Evolutionary conservation across 306 rosid species (phyloP), one percentile per base, ranked within the genome.

Genomic region (Castanea mollissima): DNA sequence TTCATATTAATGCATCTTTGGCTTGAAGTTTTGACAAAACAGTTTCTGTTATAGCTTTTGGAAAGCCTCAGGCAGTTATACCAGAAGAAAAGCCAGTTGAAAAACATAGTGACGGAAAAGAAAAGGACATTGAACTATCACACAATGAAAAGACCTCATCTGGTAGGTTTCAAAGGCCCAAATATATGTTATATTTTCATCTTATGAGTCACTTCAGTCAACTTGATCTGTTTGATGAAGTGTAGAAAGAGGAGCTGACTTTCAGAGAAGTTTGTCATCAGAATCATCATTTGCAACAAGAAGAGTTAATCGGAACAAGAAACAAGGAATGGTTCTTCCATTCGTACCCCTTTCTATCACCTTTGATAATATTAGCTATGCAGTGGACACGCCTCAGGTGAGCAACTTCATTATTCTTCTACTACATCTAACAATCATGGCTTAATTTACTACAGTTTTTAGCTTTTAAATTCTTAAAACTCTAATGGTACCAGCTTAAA

Each of bases 251-350:
- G 46, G 11, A 38, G 77, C 11, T 32, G 90, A 78, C 57, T 55
- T 57, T 78, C 84, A 65, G 75, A 29, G 68, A 31, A 82, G 35
- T 19, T 51, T 44, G 55, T 23, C 81, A 21, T 67, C 69, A 41
- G 46, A 41, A 41, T 41, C 46, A 13, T 29, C 83, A 46, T 54
- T 72, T 49, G 55, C 82, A 59, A 23, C 75, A 73, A 46, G 79
- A 34, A 41, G 23, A 55, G 59, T 63, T 23, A 29, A 69, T 69
- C 67, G 77, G n/a, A 77, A 62, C 55, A 58, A 76, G 55, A 74
- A 56, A n/a, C 75, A 77, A 13, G 94, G 97, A 44, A 92, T 94
- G 97, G 91, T 89, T 89, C 98, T 94, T 90, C 97, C 98, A 77
- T 92, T 90, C 87, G 87, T 85, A 73, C 94, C 97, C 12, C 84